A percentile compares a stretch with the other conserved stretches of the same genome.
phyloP scores from a whole-genome alignment of 192 early-diverging fungal genomes.

The Podila minutissima region DNA sequence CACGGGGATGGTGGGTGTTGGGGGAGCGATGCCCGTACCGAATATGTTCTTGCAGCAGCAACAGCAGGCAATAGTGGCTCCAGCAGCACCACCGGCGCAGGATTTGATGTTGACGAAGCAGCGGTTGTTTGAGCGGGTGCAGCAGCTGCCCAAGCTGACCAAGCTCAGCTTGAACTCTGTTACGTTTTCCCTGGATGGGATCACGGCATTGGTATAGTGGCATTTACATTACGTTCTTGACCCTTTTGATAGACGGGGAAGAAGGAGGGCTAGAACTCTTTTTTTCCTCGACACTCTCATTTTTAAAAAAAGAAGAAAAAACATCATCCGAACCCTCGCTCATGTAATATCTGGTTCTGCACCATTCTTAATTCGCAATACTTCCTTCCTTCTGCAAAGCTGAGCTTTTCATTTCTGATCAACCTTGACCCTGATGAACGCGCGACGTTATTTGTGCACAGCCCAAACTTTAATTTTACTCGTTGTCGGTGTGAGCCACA shows the following conservation, averaged over 20 bases:
- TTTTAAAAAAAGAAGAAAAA: too few species aligned
- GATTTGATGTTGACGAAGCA: constrained; percentile 5
- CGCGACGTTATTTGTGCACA: neutral
- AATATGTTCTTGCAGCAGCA: neutral
- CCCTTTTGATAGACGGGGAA: too few species aligned
- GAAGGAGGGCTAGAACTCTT: too few species aligned
- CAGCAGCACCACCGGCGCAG: neutral
- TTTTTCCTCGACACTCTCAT: too few species aligned
- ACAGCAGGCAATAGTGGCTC: neutral
- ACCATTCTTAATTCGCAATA: too few species aligned
- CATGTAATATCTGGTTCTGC: too few species aligned
- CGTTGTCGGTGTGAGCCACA: neutral
- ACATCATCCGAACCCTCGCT: too few species aligned
- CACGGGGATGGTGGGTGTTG: neutral
- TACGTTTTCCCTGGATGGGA: constrained; percentile 9
- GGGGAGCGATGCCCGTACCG: neutral
- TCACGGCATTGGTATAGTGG: neutral
- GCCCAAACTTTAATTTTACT: neutral
- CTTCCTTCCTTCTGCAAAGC: too few species aligned
- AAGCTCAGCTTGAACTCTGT: constrained; percentile 30
- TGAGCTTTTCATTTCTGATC: too few species aligned
- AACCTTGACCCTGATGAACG: too few species aligned
- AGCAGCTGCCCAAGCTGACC: constrained; percentile 6
- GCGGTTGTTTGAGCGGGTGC: constrained; percentile 27
- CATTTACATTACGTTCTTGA: neutral